Conservation (phyloP, 495 filamentous ascomycete genomes). For the Astrothelium subdiscretum region DNA sequence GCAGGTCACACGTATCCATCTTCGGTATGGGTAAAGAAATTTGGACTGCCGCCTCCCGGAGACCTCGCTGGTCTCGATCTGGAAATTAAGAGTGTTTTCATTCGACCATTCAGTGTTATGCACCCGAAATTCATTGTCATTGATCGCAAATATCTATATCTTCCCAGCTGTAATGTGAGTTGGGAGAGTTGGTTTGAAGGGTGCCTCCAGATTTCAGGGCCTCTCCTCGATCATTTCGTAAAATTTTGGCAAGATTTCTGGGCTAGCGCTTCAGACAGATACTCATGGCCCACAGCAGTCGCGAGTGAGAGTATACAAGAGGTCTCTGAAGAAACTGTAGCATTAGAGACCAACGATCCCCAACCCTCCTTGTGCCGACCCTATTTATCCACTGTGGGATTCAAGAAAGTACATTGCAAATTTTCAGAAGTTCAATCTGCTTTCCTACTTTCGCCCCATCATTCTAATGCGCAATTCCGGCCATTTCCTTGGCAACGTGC, state of each 20-base stretch:
- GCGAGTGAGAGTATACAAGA: too few species aligned
- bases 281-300: background rate
- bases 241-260: conserved; percentile 49
- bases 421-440: background rate
- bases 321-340: background rate
- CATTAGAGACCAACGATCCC: background rate
- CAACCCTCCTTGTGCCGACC: background rate
- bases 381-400: background rate
- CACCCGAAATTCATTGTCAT: conserved; percentile 67
- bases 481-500: conserved; percentile 33
- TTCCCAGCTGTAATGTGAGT: conserved; percentile 65
- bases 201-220: conserved; percentile 47
- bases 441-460: conserved; percentile 58
- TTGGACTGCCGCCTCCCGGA: conserved; percentile 46
- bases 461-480: conserved; percentile 44
- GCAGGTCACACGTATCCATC: conserved; percentile 47
- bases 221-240: conserved; percentile 40
- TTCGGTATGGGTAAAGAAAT: conserved; percentile 38
- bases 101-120: conserved; percentile 62
- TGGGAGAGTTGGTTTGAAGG: conserved; percentile 70
- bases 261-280: conserved; percentile 17
- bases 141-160: conserved; percentile 45
- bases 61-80: conserved; percentile 49
- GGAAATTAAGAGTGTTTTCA: conserved; percentile 56
- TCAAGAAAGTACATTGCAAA: background rate